Evolutionary conservation across 306 rosid genomes (phyloP).

Genomic region (Cicer pinnatifidum): DNA sequence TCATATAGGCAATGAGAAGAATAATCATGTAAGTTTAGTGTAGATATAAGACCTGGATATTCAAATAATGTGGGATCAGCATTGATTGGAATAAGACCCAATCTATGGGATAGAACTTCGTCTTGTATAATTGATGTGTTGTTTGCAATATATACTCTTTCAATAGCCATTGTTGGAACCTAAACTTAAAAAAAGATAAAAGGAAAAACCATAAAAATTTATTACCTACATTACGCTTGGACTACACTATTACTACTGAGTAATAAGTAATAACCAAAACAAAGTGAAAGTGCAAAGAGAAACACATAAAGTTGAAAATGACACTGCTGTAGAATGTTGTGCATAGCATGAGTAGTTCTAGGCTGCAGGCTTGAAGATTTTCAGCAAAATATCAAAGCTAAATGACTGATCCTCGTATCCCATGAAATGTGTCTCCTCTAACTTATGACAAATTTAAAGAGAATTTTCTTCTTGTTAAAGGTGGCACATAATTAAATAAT

Average conservation of each 20-base stretch:
- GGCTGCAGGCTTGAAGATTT: constrained; percentile 8
- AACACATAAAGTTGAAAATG: constrained; percentile 33
- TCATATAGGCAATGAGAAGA: constrained; percentile 24
- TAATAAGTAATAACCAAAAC: constrained; percentile 13
- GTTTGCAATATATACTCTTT: constrained; percentile 82
- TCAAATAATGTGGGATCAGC: constrained; percentile 93
- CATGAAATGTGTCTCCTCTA: not conserved
- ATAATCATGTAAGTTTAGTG: constrained; percentile 15
- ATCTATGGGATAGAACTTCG: constrained; percentile 94
- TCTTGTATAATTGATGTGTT: constrained; percentile 88
- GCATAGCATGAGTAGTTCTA: not conserved
- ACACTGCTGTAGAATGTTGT: not conserved
- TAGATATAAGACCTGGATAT: constrained; percentile 68
- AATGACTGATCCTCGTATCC: not conserved
- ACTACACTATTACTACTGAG: not conserved
- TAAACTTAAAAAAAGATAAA: constrained; percentile 24
- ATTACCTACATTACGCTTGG: constrained; percentile 17
- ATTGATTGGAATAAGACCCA: constrained; percentile 85
- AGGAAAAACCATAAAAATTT: constrained; percentile 13
- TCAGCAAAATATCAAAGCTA: constrained; percentile 7
- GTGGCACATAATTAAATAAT: not conserved
- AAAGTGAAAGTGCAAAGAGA: constrained; percentile 28
- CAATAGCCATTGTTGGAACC: constrained; percentile 99
- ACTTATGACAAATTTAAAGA: not conserved
- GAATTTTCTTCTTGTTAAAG: not conserved